Evolutionary conservation across 2,329 filamentous ascomycete species (phyloP), one percentile per base, ranked within the genome.

Genomic region (Ophiobolus disseminans): DNA sequence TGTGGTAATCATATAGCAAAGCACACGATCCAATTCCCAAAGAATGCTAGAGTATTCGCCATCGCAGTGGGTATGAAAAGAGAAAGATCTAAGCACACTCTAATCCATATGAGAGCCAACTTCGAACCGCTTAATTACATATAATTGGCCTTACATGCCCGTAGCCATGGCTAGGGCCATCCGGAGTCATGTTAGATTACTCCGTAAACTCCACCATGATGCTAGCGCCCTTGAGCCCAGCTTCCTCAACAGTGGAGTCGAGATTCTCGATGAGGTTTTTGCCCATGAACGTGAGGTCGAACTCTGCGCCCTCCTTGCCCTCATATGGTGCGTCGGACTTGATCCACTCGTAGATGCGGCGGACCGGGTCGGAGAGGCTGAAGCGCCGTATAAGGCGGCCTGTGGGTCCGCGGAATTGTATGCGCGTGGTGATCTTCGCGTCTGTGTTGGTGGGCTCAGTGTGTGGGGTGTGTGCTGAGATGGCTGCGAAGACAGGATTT

Each of bases 331-430:
- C 86, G 19, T 62, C 66, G 0, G 92, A 88, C 77, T 97, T 99
- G 57, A 99, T 85, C 91, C 92, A 99, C 76, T 99, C 94, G 73
- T 93, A 99, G 36, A 99, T 86, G 10, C 90, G 85, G 45, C 85
- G 82, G 10, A 99, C 91, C 1, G 83, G 79, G 48, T 99, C 94
- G 11, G 83, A 73, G 3, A 92, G 74, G 8, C 80, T 78, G 74
- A 99, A 99, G n/a, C 90, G 85, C 22, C 91, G 87, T 50, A 96
- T 83, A 14, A 93, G 86, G 1, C 84, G 87, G 1, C 92, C 86
- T 63, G 96, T 89, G 10, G 63, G 62, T 50, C 90, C 84, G 17
- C 65, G 62, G 76, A 99, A 96, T 70, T 97, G 94, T 59, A 99
- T 95, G 40, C 93, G 86, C 2, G 93, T 97, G 2, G 88, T 89